Evolutionary conservation across 345 rosid species (phyloP).

Genomic region (Populus nigra): DNA sequence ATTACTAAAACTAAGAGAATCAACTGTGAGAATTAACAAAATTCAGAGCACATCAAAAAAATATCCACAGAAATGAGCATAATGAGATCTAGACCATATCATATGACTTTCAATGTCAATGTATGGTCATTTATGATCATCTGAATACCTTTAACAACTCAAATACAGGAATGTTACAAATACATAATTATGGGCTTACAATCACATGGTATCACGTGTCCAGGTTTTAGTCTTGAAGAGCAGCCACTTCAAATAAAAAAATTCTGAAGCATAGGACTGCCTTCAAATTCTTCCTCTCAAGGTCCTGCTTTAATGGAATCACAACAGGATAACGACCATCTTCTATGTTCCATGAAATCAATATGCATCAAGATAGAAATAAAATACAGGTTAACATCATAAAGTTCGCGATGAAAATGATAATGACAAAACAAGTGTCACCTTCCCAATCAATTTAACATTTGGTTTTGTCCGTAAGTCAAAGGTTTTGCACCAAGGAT

Average conservation of each 20-base stretch:
- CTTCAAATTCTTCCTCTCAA: slow-evolving; percentile 1
- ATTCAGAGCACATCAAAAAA: not conserved
- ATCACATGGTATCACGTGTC: not conserved
- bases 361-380: not conserved
- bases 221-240: not conserved
- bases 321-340: not conserved
- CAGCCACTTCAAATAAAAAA: not conserved
- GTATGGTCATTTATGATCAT: slow-evolving; percentile 15
- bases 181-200: not conserved
- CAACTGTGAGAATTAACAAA: not conserved
- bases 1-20: not conserved
- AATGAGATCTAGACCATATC: not conserved
- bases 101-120: slow-evolving; percentile 7
- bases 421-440: slow-evolving; percentile 7
- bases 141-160: slow-evolving; percentile 1
- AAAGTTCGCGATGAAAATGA: slow-evolving; percentile 1
- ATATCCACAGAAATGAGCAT: not conserved
- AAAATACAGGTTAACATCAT: slow-evolving; percentile 9
- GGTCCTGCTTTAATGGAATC: not conserved
- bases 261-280: not conserved
- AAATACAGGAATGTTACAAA: not conserved
- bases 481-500: slow-evolving; percentile 4
- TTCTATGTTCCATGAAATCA: slow-evolving; percentile 1
- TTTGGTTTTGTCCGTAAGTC: not conserved
- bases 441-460: slow-evolving; percentile 15